phyloP scores from a whole-genome alignment of 257 asterid genomes.

The Coffea canephora region DNA sequence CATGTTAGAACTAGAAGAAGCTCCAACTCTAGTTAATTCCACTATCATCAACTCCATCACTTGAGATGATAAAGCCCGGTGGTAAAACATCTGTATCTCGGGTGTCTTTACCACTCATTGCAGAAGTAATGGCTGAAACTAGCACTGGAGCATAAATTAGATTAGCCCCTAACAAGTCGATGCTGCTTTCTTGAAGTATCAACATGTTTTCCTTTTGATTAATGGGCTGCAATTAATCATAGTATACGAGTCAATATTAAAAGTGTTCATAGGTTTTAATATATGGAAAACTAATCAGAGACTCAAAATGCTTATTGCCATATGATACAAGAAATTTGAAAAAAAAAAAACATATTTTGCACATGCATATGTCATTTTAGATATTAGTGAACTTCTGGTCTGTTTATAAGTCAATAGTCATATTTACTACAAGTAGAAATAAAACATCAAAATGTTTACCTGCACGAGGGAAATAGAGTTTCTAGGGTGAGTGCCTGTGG shows the following conservation, averaged over 20 bases:
- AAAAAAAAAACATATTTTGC: background rate
- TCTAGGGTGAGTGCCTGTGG: slow-evolving; percentile 53
- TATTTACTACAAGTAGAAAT: background rate
- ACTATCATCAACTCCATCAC: slow-evolving; percentile 29
- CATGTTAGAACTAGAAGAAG: slow-evolving; percentile 26
- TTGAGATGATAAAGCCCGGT: slow-evolving; percentile 57
- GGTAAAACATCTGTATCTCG: slow-evolving; percentile 46
- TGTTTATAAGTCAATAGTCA: too few relatives aligned
- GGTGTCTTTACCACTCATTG: slow-evolving; percentile 41
- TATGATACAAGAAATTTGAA: too few relatives aligned
- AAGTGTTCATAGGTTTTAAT: too few relatives aligned
- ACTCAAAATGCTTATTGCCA: background rate
- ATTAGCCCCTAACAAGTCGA: slow-evolving; percentile 46
- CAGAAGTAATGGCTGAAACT: slow-evolving; percentile 22
- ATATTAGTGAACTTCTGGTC: too few relatives aligned
- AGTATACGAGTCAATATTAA: too few relatives aligned
- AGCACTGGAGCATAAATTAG: slow-evolving; percentile 54
- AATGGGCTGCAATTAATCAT: slow-evolving; percentile 38
- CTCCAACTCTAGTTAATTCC: background rate
- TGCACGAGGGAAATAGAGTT: slow-evolving; percentile 55
- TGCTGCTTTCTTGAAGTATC: slow-evolving; percentile 61
- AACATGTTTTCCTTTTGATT: slow-evolving; percentile 40
- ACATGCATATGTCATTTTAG: too few relatives aligned
- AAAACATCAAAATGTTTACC: slow-evolving; percentile 30
- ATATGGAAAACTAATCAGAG: too few relatives aligned